Percentiles rank a stretch among this genome's conserved stretches.
These are phyloP conservation scores for Sclerotinia glacialis DNA, from an alignment of 2,329 filamentous ascomycete genomes.

Conservation along the genomic window DNA sequence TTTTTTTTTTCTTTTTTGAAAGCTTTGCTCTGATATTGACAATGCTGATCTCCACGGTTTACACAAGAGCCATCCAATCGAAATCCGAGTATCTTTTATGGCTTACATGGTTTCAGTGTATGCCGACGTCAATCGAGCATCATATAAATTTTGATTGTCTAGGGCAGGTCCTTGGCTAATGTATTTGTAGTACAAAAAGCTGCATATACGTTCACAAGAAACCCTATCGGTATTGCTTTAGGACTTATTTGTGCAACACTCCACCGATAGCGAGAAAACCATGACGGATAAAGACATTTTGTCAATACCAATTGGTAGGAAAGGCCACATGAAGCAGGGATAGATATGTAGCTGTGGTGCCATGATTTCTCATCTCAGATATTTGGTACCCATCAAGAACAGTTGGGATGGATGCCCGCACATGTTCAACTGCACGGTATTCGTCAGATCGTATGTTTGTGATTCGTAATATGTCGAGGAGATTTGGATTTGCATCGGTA, in stretches of 20 bases:
- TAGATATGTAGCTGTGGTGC: conserved; percentile 7
- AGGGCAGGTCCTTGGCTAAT: not conserved
- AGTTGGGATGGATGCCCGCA: conserved; percentile 16
- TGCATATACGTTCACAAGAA: not conserved
- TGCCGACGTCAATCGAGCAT: conserved; percentile 6
- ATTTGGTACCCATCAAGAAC: conserved; percentile 11
- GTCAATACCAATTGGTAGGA: conserved; percentile 2
- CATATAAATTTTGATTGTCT: not conserved
- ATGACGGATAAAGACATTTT: conserved; percentile 7
- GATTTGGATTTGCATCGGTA: conserved; percentile 16
- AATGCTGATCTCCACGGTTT: conserved; percentile 11
- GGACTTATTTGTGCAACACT: conserved; percentile 7
- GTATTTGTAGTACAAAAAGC: not conserved
- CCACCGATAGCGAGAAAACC: not conserved
- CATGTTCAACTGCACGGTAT: conserved; percentile 6
- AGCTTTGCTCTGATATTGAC: not conserved
- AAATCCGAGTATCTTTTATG: not conserved
- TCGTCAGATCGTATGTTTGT: conserved; percentile 13
- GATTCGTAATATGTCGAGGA: conserved; percentile 7
- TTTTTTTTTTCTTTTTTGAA: not conserved
- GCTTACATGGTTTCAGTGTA: not conserved
- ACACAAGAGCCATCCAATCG: not conserved
- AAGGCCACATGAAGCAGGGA: conserved; percentile 6
- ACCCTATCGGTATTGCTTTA: conserved; percentile 5
- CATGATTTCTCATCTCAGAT: conserved; percentile 13